phyloP scores from a whole-genome alignment of 768 basidiomycete species.

The Omphalotus guepiniiformis region DNA sequence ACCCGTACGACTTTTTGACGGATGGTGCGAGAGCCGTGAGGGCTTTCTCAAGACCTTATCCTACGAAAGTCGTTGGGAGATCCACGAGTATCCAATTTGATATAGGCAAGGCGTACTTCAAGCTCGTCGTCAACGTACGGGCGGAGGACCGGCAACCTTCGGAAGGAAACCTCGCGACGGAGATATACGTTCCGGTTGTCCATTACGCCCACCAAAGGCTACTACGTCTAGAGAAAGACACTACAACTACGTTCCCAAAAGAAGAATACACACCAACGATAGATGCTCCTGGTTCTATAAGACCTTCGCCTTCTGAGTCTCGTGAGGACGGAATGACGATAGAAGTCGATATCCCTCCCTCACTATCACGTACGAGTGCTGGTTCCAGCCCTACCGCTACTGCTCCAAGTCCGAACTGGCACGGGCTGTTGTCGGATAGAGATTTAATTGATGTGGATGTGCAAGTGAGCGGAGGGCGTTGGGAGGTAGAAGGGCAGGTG shows the following conservation, averaged over 20 bases:
- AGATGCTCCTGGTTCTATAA: background rate
- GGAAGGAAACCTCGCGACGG: conserved; percentile 55
- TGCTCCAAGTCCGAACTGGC: conserved; percentile 13
- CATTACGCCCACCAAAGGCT: conserved; percentile 65
- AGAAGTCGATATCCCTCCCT: background rate
- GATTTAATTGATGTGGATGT: conserved; percentile 44
- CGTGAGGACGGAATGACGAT: background rate
- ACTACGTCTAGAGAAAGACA: conserved; percentile 13
- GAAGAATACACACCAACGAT: background rate
- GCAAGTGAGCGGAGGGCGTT: conserved; percentile 37
- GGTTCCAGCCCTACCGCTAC: conserved; percentile 10
- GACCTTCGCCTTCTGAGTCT: background rate
- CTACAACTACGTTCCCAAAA: background rate
- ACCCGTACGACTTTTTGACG: conserved; percentile 70
- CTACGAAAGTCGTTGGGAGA: conserved; percentile 67
- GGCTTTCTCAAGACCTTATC: conserved; percentile 85
- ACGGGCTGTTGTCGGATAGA: conserved; percentile 12
- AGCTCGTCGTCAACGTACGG: conserved; percentile 59
- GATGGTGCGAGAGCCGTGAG: conserved; percentile 82
- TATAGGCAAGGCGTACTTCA: conserved; percentile 64
- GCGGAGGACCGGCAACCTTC: conserved; percentile 45
- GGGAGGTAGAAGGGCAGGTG: conserved; percentile 43
- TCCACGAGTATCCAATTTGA: conserved; percentile 72
- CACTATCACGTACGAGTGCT: background rate
- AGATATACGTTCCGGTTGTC: conserved; percentile 86